phyloP scores from a whole-genome alignment of 1,284 basidiomycete genomes.

The Chiua sp. region DNA sequence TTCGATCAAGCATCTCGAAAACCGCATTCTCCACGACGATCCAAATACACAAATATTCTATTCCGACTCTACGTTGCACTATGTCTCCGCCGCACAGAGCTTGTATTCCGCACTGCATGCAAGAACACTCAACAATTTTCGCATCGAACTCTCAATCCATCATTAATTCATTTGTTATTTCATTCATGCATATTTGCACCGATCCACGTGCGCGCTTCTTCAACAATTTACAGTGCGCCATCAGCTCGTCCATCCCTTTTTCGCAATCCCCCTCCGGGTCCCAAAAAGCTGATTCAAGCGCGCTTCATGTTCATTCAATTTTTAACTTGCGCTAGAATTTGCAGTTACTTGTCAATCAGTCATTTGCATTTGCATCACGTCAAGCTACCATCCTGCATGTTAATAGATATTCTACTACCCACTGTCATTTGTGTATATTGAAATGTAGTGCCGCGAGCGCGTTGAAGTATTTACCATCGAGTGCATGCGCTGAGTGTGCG shows the following conservation, averaged over 20 bases:
- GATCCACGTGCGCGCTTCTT: conserved; percentile 35
- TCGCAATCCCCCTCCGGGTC: conserved; percentile 22
- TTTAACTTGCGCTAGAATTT: conserved; percentile 33
- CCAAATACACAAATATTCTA: conserved; percentile 31
- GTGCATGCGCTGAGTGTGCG: conserved; percentile 5
- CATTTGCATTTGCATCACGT: conserved; percentile 33
- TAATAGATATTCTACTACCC: conserved; percentile 27
- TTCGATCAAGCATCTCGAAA: conserved; percentile 30
- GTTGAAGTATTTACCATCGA: conserved; percentile 10
- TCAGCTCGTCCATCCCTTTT: conserved; percentile 32
- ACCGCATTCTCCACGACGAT: conserved; percentile 30
- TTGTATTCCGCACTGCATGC: conserved; percentile 29
- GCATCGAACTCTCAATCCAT: conserved; percentile 38
- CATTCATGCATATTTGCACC: conserved; percentile 40
- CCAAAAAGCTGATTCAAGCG: conserved; percentile 29
- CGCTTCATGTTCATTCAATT: conserved; percentile 33
- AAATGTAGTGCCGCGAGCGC: conserved; percentile 35
- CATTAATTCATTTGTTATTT: conserved; percentile 31
- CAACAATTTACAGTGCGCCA: conserved; percentile 33
- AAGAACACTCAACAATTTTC: conserved; percentile 33
- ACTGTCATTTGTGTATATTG: conserved; percentile 37
- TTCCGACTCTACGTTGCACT: conserved; percentile 25
- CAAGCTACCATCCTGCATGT: conserved; percentile 31
- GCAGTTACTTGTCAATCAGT: conserved; percentile 24
- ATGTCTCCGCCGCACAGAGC: conserved; percentile 17